Conservation (phyloP, 345 rosid genomes). For the Linum lewisii region DNA sequence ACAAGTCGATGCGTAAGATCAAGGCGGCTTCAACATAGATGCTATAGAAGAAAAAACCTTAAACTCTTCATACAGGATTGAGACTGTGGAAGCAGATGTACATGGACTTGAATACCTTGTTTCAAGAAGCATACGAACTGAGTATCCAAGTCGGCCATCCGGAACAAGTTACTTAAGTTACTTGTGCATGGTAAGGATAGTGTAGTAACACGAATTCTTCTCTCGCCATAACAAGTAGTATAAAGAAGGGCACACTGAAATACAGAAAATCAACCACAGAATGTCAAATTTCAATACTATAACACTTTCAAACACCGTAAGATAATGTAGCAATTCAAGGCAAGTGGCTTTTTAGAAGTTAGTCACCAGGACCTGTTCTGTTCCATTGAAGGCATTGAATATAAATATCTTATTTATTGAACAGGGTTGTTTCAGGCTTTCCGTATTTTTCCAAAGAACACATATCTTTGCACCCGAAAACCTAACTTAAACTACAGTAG, state of each 20-base stretch:
- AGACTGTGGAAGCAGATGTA: too few species aligned
- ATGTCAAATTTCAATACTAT: background rate
- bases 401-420: background rate
- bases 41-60: background rate
- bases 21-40: background rate
- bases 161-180: conserved; percentile 79
- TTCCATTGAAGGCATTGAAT: background rate
- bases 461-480: background rate
- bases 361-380: too few species aligned
- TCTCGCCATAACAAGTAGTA: conserved; percentile 84
- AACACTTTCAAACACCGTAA: background rate
- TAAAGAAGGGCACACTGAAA: conserved; percentile 92
- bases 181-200: conserved; percentile 88
- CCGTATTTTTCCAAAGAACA: background rate
- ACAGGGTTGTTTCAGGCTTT: background rate
- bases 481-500: background rate
- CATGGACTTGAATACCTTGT: conserved; percentile 48
- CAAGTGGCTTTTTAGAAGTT: too few species aligned
- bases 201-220: conserved; percentile 88
- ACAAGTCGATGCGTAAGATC: background rate
- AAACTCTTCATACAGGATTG: background rate
- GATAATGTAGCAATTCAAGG: too few species aligned
- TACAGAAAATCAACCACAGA: background rate
- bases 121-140: conserved; percentile 91
- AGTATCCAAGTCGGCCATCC: conserved; percentile 91